Percentiles rank a stretch among this genome's conserved stretches.
phyloP scores from a whole-genome alignment of 192 early-diverging fungal genomes.

The Phycomyces blakesleeanus region DNA sequence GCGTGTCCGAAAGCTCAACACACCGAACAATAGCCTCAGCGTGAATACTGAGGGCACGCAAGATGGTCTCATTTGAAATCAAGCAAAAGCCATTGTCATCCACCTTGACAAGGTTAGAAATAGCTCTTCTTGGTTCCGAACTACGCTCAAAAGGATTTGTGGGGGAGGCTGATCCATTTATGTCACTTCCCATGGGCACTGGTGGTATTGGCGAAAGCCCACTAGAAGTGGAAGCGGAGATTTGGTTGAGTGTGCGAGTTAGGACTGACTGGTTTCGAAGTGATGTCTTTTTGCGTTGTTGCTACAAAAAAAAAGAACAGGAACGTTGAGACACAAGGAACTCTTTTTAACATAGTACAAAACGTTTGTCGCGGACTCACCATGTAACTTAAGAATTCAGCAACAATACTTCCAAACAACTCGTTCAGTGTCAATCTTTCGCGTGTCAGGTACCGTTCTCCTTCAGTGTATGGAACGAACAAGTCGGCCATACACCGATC shows the following conservation, averaged over 20 bases:
- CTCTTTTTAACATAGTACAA: too few species aligned
- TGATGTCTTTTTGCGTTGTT: conserved; percentile 34
- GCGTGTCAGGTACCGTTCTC: conserved; percentile 78
- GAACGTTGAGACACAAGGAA: too few species aligned
- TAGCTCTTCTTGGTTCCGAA: neutral
- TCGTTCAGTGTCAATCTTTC: conserved; percentile 72
- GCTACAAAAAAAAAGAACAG: conserved; percentile 19
- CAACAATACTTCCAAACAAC: conserved; percentile 51
- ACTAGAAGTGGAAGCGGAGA: conserved; percentile 20
- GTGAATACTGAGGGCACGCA: conserved; percentile 66
- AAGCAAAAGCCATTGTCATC: conserved; percentile 28
- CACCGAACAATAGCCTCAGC: conserved; percentile 76
- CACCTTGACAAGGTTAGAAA: conserved; percentile 16
- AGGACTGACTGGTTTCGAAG: conserved; percentile 29
- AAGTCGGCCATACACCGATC: conserved; percentile 92
- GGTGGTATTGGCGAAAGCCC: conserved; percentile 4
- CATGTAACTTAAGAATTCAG: conserved; percentile 45
- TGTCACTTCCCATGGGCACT: neutral
- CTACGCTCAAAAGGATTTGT: conserved; percentile 1
- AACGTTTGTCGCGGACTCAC: conserved; percentile 7
- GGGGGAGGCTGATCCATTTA: conserved; percentile 9
- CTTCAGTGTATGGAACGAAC: conserved; percentile 91
- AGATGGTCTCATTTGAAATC: conserved; percentile 41
- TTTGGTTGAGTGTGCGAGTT: conserved; percentile 34
- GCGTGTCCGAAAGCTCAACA: conserved; percentile 65